Base-by-base conservation (phyloP, 169 alveolate species). In the Cryptosporidium ubiquitum region DNA sequence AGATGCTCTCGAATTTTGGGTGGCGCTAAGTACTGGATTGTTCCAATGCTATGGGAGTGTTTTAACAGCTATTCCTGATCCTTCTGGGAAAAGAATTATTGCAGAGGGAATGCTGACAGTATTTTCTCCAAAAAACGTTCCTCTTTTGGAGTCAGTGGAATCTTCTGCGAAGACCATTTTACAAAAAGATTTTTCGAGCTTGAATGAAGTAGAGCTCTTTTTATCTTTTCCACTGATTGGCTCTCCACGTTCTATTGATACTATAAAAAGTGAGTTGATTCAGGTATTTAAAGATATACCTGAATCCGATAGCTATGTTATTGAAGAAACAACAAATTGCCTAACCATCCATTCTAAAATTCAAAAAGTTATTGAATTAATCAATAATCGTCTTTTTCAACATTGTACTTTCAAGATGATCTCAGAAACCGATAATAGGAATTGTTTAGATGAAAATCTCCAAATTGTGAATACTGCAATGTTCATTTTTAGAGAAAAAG, bases 1-100 rank as follows among this genome's bases (percentile, higher is more conserved):
- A 10, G 79, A 64, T n/a, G 89, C 89, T 2, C 51, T 79, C 16
- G 44, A 79, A 18, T 79, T 79, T 58, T 79, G 89, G 89, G 89
- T 66, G 7, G 35, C 75, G 10, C 7, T 64, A 20, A 23, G 69
- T 31, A 44, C 89, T 3, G 89, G 89, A 0, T 42, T 47, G 16
- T 47, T 79, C n/a, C 79, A 79, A 49, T 57, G 73, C 37, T 79
- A 79, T 61, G 89, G 89, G 23, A 37, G 57, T 33, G 89, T 79
- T 20, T 33, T 79, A 23, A 79, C 89, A 20, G 71, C 75, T 7
- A 64, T 79, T 42, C 89, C 89, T 14, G 89, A 79, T 14, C 89
- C 89, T 39, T 79, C 79, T 16, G 89, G 89, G 2, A 68, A 37
- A 10, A 26, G 89, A 10, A 42, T 79, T 23, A n/a, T 79, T 39